Evolutionary conservation across 495 filamentous ascomycete genomes (phyloP).

Genomic region (Penicillium maclennaniae): DNA sequence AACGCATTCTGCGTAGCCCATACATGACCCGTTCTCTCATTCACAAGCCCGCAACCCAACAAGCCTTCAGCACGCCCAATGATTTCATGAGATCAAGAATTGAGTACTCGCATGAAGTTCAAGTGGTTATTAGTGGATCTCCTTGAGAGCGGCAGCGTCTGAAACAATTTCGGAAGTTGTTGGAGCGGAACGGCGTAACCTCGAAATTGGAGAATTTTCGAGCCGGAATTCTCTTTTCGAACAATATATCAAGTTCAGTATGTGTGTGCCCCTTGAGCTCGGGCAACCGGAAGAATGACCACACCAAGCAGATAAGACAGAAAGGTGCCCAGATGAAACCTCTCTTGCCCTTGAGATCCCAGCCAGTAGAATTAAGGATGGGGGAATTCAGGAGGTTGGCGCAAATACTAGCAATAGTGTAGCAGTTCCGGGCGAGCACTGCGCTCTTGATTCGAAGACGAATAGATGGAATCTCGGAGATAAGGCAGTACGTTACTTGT

Average conservation of each 20-base stretch:
- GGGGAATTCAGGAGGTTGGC: slow-evolving; percentile 65
- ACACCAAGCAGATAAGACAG: slow-evolving; percentile 62
- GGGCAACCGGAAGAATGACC: slow-evolving; percentile 64
- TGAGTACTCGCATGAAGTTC: too few species aligned
- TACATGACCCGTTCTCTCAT: too few species aligned
- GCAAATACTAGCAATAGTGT: slow-evolving; percentile 65
- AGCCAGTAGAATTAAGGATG: slow-evolving; percentile 64
- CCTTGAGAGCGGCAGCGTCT: not conserved
- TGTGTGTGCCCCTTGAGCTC: slow-evolving; percentile 63
- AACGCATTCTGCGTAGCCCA: too few species aligned
- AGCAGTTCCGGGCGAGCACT: slow-evolving; percentile 61
- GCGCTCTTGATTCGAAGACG: slow-evolving; percentile 71
- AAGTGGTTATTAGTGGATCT: too few species aligned
- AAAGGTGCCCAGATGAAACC: slow-evolving; percentile 72
- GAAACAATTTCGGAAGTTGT: slow-evolving; percentile 11
- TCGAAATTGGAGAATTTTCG: slow-evolving; percentile 58
- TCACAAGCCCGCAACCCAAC: too few species aligned
- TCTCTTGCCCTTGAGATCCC: slow-evolving; percentile 67
- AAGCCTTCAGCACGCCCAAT: too few species aligned
- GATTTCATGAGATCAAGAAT: too few species aligned
- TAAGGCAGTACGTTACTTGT: slow-evolving; percentile 69
- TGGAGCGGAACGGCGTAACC: slow-evolving; percentile 54
- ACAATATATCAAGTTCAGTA: slow-evolving; percentile 65
- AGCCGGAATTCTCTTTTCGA: slow-evolving; percentile 56
- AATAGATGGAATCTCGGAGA: slow-evolving; percentile 65